Evolutionary conservation across 331 rosid genomes (phyloP), one percentile per base, ranked within the genome.

Genomic region (Saraca asoca): DNA sequence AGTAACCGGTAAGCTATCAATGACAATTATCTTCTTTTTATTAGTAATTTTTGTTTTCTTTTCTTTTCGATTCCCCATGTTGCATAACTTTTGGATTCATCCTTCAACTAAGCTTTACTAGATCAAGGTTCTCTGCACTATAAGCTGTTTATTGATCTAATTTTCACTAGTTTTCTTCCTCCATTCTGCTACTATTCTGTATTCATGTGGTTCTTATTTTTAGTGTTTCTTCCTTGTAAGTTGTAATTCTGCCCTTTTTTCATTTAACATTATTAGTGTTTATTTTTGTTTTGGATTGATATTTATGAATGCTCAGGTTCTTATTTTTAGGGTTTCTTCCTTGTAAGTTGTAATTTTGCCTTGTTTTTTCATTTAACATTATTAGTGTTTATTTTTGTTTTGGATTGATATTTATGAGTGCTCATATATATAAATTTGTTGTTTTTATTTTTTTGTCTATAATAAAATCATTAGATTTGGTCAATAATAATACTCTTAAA

Each of bases 91-190:
- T 38, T 15, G 37, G 44, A 33, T 56, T 64, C 50, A 12, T 7
- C 63, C 45, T 70, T 24, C n/a, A n/a, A n/a, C n/a, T n/a, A n/a
- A 62, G 42, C 66, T 62, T 54, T 34, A 37, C 64, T 71, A 74
- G 95, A 89, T 89, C 98, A 89, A 72, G 81, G 79, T 82, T 82
- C 66, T 38, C 64, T 50, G 31, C 79, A 39, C 72, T 66, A 85
- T 93, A 76, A 81, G 91, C 82, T 79, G 60, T 71, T 63, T 53
- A 15, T 64, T 75, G 73, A 66, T 69, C 73, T 15, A 7, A 51
- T 10, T 34, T 76, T 52, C 17, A 7, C 48, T 2, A 10, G 7
- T 37, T 39, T 52, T 51, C 31, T 71, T 58, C 10, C 43, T 39
- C 43, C 50, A 35, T 43, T 53, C 59, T 8, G 19, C 20, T 24